Base-by-base conservation (phyloP, 257 asterid genomes). In the Solanum chilense region DNA sequence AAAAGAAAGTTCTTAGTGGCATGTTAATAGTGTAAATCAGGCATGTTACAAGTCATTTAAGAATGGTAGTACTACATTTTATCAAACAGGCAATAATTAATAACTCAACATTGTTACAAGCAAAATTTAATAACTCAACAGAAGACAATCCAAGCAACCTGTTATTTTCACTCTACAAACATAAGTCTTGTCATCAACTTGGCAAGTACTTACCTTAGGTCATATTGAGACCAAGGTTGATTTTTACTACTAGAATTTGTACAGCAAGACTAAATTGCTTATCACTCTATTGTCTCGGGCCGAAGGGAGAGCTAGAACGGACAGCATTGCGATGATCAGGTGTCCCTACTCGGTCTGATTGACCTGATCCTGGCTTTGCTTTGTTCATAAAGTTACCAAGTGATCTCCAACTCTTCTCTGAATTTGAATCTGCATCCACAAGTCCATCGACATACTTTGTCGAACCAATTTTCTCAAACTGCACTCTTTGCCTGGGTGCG, bases 401-500 rank as follows among this genome's bases (percentile, higher is more conserved):
- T 33, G 81, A 60, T 56, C 90, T 86, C 64, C 88, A 92, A 18
- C 93, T 96, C 91, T 87, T 94, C 87, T 94, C 98, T 3, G 98
- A 95, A 86, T 60, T 41, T 5, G 92, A 87, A 64, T 97, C 98
- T 7, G 89, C 84, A 78, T 95, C 97, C 92, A 95, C 94, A 20
- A 87, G 73, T 86, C 91, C 91, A 2, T 81, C 89, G 39, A 90
- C 83, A 64, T 77, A 87, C 49, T 87, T 90, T 75, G 87, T 78
- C 49, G 56, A n/a, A 41, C 91, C 91, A 47, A 89, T 84, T 86
- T 91, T 95, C 88, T 93, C 98, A 27, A 89, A 29, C 87, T 92
- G 97, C 90, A 86, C 73, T 87, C 99, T 95, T 91, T 97, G 99
- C 90, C 92, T 97, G 5, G 99, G 98, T 41, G 97, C 99, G 29